Percentiles rank a stretch among this genome's conserved stretches.
Evolutionary conservation across 2,329 filamentous ascomycete species (phyloP).

Genomic region (Pestalotiopsis sp.): DNA sequence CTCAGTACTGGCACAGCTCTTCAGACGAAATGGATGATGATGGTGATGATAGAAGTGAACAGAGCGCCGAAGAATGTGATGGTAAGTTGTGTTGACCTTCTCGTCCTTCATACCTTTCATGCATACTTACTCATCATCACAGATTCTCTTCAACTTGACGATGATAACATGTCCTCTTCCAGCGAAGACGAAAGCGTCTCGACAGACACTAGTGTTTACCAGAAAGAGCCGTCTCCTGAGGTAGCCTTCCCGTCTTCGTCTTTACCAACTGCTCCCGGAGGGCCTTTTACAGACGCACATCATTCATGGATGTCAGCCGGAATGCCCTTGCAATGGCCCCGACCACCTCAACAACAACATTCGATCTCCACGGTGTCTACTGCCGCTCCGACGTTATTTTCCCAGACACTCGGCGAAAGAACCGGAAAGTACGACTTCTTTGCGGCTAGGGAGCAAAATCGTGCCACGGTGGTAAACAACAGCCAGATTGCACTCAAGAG

Average conservation of each 20-base stretch:
- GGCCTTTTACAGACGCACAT: too few relatives aligned
- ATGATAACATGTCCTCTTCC: too few relatives aligned
- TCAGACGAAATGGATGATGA: not conserved
- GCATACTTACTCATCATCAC: not conserved
- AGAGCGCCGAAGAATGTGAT: not conserved
- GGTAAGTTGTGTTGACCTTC: not conserved
- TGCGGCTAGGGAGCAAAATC: conserved; percentile 41
- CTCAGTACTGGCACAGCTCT: not conserved
- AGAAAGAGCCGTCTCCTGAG: not conserved
- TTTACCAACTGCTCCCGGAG: not conserved
- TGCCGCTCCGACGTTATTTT: conserved; percentile 20
- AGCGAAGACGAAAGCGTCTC: not conserved
- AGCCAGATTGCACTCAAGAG: not conserved
- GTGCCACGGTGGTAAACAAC: conserved; percentile 16
- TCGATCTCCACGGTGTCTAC: conserved; percentile 24
- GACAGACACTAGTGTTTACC: not conserved
- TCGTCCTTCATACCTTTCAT: not conserved
- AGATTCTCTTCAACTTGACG: not conserved
- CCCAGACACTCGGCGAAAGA: conserved; percentile 34
- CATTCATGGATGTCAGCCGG: not conserved
- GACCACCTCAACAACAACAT: conserved; percentile 3
- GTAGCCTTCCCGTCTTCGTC: not conserved
- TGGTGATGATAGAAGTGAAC: not conserved
- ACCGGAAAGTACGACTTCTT: conserved; percentile 43
- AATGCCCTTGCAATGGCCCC: not conserved